Conservation (phyloP, 345 rosid species). For the Dimocarpus longan region DNA sequence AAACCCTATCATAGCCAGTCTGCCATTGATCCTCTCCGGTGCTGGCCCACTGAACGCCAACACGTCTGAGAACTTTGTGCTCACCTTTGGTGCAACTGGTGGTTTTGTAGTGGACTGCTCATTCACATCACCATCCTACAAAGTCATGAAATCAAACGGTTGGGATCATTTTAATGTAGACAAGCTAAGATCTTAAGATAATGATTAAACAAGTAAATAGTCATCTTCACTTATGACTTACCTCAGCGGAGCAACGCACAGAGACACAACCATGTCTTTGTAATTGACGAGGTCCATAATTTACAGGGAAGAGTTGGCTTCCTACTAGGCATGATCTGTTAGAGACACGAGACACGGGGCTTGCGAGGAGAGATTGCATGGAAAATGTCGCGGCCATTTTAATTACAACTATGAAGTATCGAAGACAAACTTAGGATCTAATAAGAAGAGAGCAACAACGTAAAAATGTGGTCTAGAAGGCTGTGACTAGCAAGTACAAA, state of each 20-base stretch:
- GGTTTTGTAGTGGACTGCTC: not conserved
- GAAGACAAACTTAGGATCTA: not conserved
- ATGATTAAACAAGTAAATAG: not conserved
- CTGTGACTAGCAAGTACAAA: too few species aligned
- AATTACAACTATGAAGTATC: not conserved
- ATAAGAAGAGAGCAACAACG: not conserved
- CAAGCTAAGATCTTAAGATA: too few species aligned
- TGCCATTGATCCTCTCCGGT: slow-evolving; percentile 88
- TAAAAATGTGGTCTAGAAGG: not conserved
- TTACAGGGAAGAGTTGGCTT: slow-evolving; percentile 25
- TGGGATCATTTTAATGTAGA: not conserved
- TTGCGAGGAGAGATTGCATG: slow-evolving; percentile 47
- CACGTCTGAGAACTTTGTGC: slow-evolving; percentile 59
- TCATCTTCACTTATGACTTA: slow-evolving; percentile 13
- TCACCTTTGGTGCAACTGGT: slow-evolving; percentile 36
- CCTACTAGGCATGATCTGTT: slow-evolving; percentile 23
- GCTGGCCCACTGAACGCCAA: slow-evolving; percentile 85
- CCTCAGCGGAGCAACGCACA: slow-evolving; percentile 55
- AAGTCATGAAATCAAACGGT: not conserved
- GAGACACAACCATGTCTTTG: slow-evolving; percentile 28
- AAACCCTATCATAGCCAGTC: slow-evolving; percentile 89
- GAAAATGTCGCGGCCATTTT: slow-evolving; percentile 43
- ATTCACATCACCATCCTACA: not conserved
- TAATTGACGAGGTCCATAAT: slow-evolving; percentile 15
- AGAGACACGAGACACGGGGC: slow-evolving; percentile 31